Evolutionary conservation across 495 filamentous ascomycete species (phyloP), one percentile per base, ranked within the genome.

Genomic region (Cryomyces minteri): DNA sequence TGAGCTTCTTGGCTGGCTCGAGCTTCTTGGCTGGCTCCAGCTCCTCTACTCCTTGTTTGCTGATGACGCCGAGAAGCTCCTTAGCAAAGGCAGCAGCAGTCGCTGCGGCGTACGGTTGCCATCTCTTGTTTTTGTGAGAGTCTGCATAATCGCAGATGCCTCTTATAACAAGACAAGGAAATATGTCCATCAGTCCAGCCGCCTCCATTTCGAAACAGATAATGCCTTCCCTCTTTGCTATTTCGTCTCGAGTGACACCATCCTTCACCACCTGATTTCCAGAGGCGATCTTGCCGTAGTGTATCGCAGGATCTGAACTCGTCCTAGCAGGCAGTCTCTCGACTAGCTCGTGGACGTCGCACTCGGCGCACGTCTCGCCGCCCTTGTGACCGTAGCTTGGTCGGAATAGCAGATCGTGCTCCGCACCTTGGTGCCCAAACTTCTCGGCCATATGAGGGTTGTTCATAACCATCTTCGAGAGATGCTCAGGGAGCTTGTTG

Each of bases 221-320:
- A 6, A 51, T 47, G 6, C 32, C 31, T 8, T 45, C 41, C 28
- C 38, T 18, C 44, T 25, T 12, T 11, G 18, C 43, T 5, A 57
- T 14, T 32, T 40, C 4, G 41, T 54, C 54, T 25, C 51, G 43
- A 18, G 39, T 28, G 25, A 25, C 38, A 39, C 47, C 60, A 47
- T 62, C 44, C 32, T 57, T 58, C 8, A 67, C 57, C 0, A 64
- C 50, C 12, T 45, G 40, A 11, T 63, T 54, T 0, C 52, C 63
- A 6, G 62, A 65, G 5, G 62, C 65, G 47, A 67, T 60, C 9
- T 45, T 48, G 6, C 65, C 63, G 18, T 55, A 49, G 42, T 66
- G 62, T 30, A 67, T 44, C 5, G 36, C 37, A 5, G 51, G 46
- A 29, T 43, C 34, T 37, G 7, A 12, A 7, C 7, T 37, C 34